Evolutionary conservation across 495 filamentous ascomycete species (phyloP).

Genomic region (Talaromyces liani): DNA sequence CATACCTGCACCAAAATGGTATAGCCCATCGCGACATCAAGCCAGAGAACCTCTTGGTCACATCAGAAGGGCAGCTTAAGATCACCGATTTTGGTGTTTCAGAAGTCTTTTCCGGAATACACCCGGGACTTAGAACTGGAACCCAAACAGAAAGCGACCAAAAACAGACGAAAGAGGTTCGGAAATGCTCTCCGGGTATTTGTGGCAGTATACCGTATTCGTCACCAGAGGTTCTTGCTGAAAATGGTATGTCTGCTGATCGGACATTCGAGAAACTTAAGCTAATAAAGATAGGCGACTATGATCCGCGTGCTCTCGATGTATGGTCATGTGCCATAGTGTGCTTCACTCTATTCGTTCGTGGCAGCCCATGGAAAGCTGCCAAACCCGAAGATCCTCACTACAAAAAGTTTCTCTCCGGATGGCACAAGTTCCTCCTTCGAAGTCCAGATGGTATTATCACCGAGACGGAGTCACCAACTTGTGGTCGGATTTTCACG

Average conservation of each 20-base stretch:
- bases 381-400: constrained; percentile 36
- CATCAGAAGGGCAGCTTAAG: constrained; percentile 61
- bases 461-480: constrained; percentile 47
- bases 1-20: constrained; percentile 62
- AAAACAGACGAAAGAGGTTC: constrained; percentile 55
- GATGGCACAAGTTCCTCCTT: constrained; percentile 54
- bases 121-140: constrained; percentile 59
- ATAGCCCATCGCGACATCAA: constrained; percentile 81
- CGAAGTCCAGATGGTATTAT: constrained; percentile 41
- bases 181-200: constrained; percentile 61
- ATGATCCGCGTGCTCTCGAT: constrained; percentile 69
- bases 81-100: constrained; percentile 77
- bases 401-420: constrained; percentile 52
- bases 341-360: constrained; percentile 59
- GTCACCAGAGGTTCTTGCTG: constrained; percentile 65
- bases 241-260: constrained; percentile 35
- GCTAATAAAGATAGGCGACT: constrained; percentile 35
- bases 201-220: constrained; percentile 73
- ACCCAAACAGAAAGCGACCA: constrained; percentile 50
- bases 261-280: neutral
- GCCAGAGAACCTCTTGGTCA: constrained; percentile 68
- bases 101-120: constrained; percentile 66
- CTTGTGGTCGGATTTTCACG: constrained; percentile 31
- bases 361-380: constrained; percentile 57
- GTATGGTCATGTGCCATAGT: constrained; percentile 75